Evolutionary conservation across 257 asterid genomes (phyloP).

Genomic region (Jacaranda copaia): DNA sequence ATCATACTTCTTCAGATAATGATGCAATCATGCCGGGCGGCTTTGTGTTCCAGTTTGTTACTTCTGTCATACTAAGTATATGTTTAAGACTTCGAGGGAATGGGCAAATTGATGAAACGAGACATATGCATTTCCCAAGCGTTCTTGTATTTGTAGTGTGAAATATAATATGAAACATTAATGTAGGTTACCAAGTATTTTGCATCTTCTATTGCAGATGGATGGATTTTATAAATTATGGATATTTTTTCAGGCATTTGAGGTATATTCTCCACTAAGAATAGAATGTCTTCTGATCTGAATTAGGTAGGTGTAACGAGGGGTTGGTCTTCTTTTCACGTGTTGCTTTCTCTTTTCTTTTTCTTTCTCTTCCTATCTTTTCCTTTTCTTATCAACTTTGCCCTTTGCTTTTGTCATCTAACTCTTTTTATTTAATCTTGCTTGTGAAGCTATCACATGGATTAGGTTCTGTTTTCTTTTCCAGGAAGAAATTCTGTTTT

Average conservation of each 20-base stretch:
- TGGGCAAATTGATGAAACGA: too few species aligned
- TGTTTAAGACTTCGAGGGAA: too few species aligned
- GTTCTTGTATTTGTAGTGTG: too few species aligned
- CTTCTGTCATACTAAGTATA: too few species aligned
- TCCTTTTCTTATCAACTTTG: slow-evolving; percentile 22
- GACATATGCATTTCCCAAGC: too few species aligned
- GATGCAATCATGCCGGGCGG: too few species aligned
- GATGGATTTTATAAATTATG: not conserved
- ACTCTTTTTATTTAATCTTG: slow-evolving; percentile 40
- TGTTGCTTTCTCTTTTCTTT: slow-evolving; percentile 42
- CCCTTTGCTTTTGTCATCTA: slow-evolving; percentile 37
- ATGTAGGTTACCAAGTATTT: not conserved
- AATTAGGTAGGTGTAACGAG: slow-evolving; percentile 43
- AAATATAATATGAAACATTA: too few species aligned
- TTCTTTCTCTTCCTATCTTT: slow-evolving; percentile 31
- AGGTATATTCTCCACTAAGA: slow-evolving; percentile 41
- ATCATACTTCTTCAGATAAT: too few species aligned
- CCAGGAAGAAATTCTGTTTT: slow-evolving; percentile 32
- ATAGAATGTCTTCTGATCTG: slow-evolving; percentile 28
- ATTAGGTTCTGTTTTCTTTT: slow-evolving; percentile 40
- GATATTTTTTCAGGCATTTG: slow-evolving; percentile 20
- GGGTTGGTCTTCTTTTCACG: slow-evolving; percentile 52
- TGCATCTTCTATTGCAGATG: slow-evolving; percentile 22
- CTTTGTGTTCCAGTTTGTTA: too few species aligned
- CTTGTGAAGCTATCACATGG: slow-evolving; percentile 44